Evolutionary conservation across 257 asterid species (phyloP).

Genomic region (Osmanthus fragrans): DNA sequence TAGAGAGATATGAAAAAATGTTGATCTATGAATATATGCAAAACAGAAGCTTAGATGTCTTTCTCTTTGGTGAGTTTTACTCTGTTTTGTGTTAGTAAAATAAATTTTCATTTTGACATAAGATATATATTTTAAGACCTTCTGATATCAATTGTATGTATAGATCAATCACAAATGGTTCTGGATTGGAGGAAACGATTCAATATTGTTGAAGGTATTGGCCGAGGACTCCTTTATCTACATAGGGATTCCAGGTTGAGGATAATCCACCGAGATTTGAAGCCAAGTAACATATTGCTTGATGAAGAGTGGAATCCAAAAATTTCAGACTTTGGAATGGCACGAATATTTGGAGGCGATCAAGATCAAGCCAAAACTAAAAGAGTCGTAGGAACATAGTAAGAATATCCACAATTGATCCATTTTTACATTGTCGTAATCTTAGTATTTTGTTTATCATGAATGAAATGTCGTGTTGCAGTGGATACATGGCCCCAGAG

Average conservation of each 20-base stretch:
- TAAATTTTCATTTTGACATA: no score
- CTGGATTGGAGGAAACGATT: slow-evolving; percentile 36
- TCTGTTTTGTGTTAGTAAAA: neutral
- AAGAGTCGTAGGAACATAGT: slow-evolving; percentile 52
- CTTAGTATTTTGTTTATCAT: neutral
- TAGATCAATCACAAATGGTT: slow-evolving; percentile 20
- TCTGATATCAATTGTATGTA: neutral
- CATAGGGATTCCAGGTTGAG: slow-evolving; percentile 40
- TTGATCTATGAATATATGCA: slow-evolving; percentile 46
- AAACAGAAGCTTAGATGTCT: slow-evolving; percentile 41
- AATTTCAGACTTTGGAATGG: slow-evolving; percentile 51
- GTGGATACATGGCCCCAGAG: slow-evolving; percentile 58
- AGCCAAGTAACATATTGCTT: slow-evolving; percentile 37
- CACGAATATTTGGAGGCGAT: slow-evolving; percentile 33
- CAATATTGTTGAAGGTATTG: slow-evolving; percentile 34
- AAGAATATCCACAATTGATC: slow-evolving; percentile 14
- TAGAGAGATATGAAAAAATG: slow-evolving; percentile 35
- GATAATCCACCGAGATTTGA: slow-evolving; percentile 37
- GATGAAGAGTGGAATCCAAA: slow-evolving; percentile 34
- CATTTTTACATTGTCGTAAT: neutral
- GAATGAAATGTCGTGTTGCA: slow-evolving; percentile 16
- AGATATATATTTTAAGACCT: neutral
- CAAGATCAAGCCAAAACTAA: slow-evolving; percentile 36
- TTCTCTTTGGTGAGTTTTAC: slow-evolving; percentile 37
- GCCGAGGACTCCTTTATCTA: slow-evolving; percentile 45